These are phyloP conservation scores for Paracamarosporium sp. DNA, from an alignment of 2,329 filamentous ascomycete genomes.

Conservation along the genomic window DNA sequence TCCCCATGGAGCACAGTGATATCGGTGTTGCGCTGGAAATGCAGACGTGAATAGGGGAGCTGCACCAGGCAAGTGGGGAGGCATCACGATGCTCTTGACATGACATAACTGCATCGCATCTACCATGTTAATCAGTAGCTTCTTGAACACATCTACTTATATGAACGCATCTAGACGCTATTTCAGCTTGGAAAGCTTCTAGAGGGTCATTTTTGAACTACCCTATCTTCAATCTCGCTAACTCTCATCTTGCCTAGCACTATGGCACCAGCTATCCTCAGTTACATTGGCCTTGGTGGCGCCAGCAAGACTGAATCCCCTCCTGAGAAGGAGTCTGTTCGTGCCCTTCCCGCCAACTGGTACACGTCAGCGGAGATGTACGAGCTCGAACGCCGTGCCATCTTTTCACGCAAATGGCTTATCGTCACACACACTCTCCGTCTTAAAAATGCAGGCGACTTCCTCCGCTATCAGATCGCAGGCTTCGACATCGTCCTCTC, in stretches of 20 bases:
- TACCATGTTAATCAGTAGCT: not conserved
- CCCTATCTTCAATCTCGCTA: not conserved
- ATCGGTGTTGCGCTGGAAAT: constrained; percentile 6
- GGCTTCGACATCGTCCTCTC: constrained; percentile 20
- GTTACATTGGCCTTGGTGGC: constrained; percentile 9
- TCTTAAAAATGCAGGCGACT: constrained; percentile 20
- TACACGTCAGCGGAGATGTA: constrained; percentile 47
- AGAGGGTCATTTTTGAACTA: constrained; percentile 1
- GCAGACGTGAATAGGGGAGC: constrained; percentile 4
- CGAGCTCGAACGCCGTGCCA: constrained; percentile 52
- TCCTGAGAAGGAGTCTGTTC: constrained; percentile 25
- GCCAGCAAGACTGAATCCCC: not conserved
- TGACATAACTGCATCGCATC: not conserved
- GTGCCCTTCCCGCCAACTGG: constrained; percentile 48
- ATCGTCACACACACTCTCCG: constrained; percentile 41
- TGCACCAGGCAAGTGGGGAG: not conserved
- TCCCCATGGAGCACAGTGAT: constrained; percentile 10
- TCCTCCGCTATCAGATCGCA: constrained; percentile 16
- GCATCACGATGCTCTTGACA: not conserved
- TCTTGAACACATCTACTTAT: not conserved
- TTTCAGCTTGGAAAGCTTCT: not conserved
- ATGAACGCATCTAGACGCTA: not conserved
- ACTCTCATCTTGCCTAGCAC: not conserved
- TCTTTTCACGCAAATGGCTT: constrained; percentile 50
- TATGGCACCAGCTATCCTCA: constrained; percentile 9